Conservation (phyloP, 306 rosid species). For the Quercus berberidifolia region DNA sequence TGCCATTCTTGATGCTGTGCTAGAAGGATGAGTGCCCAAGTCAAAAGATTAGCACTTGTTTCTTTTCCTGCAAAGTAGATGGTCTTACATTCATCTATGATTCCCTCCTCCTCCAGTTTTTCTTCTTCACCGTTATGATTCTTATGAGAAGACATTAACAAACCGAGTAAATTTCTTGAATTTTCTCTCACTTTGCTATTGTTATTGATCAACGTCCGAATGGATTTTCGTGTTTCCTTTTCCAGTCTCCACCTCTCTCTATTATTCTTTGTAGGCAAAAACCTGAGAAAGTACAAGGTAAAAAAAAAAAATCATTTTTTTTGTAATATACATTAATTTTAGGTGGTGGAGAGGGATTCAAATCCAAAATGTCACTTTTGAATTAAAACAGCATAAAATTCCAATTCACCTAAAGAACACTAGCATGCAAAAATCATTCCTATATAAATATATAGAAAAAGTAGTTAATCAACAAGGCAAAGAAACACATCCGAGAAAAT, state of each 20-base stretch:
- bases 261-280: constrained; percentile 36
- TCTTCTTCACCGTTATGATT: constrained; percentile 34
- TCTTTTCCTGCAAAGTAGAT: constrained; percentile 42
- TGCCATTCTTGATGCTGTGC: constrained; percentile 41
- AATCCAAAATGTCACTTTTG: no score
- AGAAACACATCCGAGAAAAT: no score
- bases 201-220: constrained; percentile 13
- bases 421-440: no score
- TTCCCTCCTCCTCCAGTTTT: constrained; percentile 14
- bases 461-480: no score
- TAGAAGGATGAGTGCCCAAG: constrained; percentile 29
- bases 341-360: no score
- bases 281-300: background rate
- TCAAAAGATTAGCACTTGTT: constrained; percentile 30
- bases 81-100: constrained; percentile 38
- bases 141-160: constrained; percentile 26
- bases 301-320: no score
- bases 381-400: no score
- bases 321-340: no score
- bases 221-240: constrained; percentile 19
- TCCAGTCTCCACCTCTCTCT: constrained; percentile 33
- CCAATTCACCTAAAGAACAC: no score
- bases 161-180: constrained; percentile 21
- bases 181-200: background rate
- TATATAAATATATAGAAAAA: no score